Percentiles rank a stretch among this genome's conserved stretches.
These are phyloP conservation scores for Abortiporus biennis DNA, from an alignment of 1,284 basidiomycete genomes.

Conservation along the genomic window DNA sequence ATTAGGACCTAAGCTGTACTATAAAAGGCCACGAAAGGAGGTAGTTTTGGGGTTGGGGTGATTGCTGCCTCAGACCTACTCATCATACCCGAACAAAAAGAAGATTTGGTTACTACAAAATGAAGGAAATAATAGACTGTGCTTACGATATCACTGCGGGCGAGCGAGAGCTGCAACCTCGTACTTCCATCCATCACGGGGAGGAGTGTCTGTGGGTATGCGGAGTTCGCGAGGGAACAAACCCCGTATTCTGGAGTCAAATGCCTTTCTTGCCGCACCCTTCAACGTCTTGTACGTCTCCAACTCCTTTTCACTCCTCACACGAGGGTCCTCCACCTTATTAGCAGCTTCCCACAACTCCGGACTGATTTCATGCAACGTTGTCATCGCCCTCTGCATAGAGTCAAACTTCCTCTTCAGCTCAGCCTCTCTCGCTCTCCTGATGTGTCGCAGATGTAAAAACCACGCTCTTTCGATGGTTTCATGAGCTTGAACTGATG, in stretches of 20 bases:
- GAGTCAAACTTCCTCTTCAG: constrained; percentile 67
- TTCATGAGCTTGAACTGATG: constrained; percentile 84
- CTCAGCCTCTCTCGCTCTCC: constrained; percentile 63
- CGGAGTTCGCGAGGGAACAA: constrained; percentile 80
- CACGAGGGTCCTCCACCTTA: constrained; percentile 67
- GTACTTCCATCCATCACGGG: constrained; percentile 72
- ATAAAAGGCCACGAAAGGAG: too few species aligned
- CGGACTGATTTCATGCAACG: constrained; percentile 63
- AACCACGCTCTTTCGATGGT: constrained; percentile 93
- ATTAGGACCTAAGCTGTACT: too few species aligned
- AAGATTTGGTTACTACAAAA: too few species aligned
- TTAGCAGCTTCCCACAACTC: constrained; percentile 72
- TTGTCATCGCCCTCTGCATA: constrained; percentile 79
- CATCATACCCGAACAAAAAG: too few species aligned
- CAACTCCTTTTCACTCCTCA: constrained; percentile 49
- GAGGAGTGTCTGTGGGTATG: constrained; percentile 74
- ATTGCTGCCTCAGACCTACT: too few species aligned
- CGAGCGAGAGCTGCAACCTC: too few species aligned
- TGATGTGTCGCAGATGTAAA: constrained; percentile 70
- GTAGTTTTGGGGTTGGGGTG: too few species aligned
- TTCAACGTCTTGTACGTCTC: constrained; percentile 57
- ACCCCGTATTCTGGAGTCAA: constrained; percentile 76
- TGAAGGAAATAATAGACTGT: too few species aligned
- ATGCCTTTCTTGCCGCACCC: constrained; percentile 60
- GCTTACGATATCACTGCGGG: too few species aligned